Percentiles rank a stretch among this genome's conserved stretches.
These are phyloP conservation scores for Pouteria campechiana DNA, from an alignment of 179 eudicot genomes.

Conservation along the genomic window DNA sequence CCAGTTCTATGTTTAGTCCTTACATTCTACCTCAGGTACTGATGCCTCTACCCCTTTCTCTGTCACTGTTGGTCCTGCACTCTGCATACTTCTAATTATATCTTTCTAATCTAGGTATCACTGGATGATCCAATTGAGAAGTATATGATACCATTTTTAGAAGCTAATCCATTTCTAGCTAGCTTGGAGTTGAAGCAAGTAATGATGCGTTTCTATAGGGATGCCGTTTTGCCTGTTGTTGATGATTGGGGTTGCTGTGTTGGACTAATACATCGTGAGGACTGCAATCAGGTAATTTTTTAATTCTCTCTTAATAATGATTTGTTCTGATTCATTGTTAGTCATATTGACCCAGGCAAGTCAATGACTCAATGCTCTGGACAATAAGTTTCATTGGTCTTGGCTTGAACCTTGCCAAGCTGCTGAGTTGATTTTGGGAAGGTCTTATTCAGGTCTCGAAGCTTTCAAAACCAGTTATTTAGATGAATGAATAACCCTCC, in stretches of 20 bases:
- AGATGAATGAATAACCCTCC: too few relatives aligned
- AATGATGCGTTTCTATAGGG: conserved; percentile 33
- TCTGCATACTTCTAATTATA: too few relatives aligned
- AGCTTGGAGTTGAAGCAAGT: conserved; percentile 31
- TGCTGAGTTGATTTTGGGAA: too few relatives aligned
- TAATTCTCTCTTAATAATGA: background rate
- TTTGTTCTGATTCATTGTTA: background rate
- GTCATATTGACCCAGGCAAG: background rate
- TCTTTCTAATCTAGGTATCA: conserved; percentile 28
- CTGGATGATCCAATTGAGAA: conserved; percentile 42
- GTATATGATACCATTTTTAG: conserved; percentile 56
- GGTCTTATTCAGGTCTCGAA: too few relatives aligned
- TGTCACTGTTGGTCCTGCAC: too few relatives aligned
- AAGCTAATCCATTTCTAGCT: conserved; percentile 41
- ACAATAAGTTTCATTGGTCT: too few relatives aligned
- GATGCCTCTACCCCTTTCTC: too few relatives aligned
- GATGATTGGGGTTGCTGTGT: conserved; percentile 73
- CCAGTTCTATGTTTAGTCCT: conserved; percentile 41
- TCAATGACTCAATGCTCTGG: background rate
- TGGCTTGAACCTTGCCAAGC: too few relatives aligned
- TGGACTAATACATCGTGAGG: conserved; percentile 53
- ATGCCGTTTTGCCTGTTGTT: conserved; percentile 39
- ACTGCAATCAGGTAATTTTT: conserved; percentile 42
- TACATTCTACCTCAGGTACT: conserved; percentile 48
- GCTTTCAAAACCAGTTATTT: too few relatives aligned